Evolutionary conservation across 345 rosid species (phyloP), one percentile per base, ranked within the genome.

Genomic region (Salix koriyanagi): DNA sequence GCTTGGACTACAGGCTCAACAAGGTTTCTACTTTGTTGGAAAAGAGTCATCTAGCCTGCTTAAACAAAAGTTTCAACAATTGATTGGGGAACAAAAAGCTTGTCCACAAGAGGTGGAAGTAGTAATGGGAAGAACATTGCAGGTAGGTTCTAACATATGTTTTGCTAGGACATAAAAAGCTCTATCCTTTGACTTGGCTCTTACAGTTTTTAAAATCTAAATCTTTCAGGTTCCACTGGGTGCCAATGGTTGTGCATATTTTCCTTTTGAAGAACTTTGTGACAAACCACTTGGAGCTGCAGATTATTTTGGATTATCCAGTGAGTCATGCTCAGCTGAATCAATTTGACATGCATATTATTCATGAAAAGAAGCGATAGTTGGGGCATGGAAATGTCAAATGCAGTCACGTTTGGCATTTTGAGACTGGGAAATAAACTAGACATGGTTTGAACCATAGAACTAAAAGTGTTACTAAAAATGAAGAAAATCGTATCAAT

Each of bases 231-330:
- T 93, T 76, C 87, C 97, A 26, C 79, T 90, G 76, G 96, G 91
- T 79, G 97, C 97, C 73, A 87, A 89, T 75, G 99, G 97, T 75
- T 93, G 97, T 79, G 98, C 99, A 64, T 93, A 88, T 87, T 92
- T 96, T 86, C 75, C 87, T 69, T 96, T 96, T 64, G 92, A 93
- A 80, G 99, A 92, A 36, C 87, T 93, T 73, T 96, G 99, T 44
- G 97, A 96, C 76, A 88, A 74, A 69, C 99, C 99, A 76, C 97
- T 96, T 50, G 98, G 99, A 79, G 95, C 99, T 81, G 98, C 99
- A 2, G 99, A 96, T 80, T 96, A 96, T 83, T 90, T 96, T 67
- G 99, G 99, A 77, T 84, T 96, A 75, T 96, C 83, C 86, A 96
- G 99, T 96, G 86, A 89, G 99, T 87, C 67, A 77, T 82, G 7